Percentiles rank a stretch among this genome's conserved stretches.
These are phyloP conservation scores for Flaveria sonorensis DNA, from an alignment of 129 eudicot species.

Conservation along the genomic window DNA sequence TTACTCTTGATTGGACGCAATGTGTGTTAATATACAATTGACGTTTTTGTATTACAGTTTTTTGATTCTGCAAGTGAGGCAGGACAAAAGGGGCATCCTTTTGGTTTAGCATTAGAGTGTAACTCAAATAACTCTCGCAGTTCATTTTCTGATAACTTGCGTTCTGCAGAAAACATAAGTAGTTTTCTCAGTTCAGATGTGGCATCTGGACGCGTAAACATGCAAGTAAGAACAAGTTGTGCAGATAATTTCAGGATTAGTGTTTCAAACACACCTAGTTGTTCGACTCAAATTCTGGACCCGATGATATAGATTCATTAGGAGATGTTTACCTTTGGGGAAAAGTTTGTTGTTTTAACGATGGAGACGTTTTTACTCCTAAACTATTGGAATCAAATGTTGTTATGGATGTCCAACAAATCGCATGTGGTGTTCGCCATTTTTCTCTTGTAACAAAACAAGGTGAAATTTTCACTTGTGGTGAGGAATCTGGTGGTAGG, in stretches of 20 bases:
- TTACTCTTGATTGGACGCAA: constrained; percentile 1
- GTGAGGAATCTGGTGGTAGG: constrained; percentile 94
- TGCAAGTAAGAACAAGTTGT: constrained; percentile 74
- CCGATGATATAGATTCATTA: constrained; percentile 86
- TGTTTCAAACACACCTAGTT: constrained; percentile 91
- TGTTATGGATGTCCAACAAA: constrained; percentile 87
- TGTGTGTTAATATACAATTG: constrained; percentile 6
- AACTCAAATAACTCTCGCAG: constrained; percentile 41
- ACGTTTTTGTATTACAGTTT: constrained; percentile 37
- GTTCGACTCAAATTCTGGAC: constrained; percentile 82
- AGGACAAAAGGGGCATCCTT: constrained; percentile 40
- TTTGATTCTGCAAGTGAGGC: constrained; percentile 39
- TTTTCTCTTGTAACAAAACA: constrained; percentile 87
- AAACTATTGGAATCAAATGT: constrained; percentile 71
- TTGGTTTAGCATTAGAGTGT: constrained; percentile 51
- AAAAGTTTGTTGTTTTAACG: constrained; percentile 60
- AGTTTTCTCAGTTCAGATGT: constrained; percentile 54
- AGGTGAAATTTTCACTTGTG: constrained; percentile 98
- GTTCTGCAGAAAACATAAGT: constrained; percentile 32
- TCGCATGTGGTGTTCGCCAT: constrained; percentile 85
- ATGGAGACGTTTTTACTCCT: constrained; percentile 60
- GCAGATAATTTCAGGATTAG: constrained; percentile 87
- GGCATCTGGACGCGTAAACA: constrained; percentile 59
- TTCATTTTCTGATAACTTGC: constrained; percentile 40
- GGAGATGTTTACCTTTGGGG: constrained; percentile 98